These are phyloP conservation scores for Blastomyces gilchristii DNA, from an alignment of 2,329 filamentous ascomycete species.

Conservation along the genomic window DNA sequence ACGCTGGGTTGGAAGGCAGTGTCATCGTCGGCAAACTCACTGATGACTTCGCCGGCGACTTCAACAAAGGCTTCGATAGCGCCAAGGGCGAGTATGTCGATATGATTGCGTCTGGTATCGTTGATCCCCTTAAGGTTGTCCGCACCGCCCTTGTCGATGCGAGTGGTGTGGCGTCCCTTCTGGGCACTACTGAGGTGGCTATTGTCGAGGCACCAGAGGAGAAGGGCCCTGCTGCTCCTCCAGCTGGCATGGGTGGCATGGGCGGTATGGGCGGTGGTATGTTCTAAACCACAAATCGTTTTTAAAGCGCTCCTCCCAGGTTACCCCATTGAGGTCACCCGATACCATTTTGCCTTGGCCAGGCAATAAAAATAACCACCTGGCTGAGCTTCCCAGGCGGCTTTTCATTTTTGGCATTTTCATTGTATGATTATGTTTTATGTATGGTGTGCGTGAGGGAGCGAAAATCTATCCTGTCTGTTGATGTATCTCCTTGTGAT, in stretches of 20 bases:
- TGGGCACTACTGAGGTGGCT: constrained; percentile 95
- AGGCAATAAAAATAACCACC: neutral
- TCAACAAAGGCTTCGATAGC: constrained; percentile 98
- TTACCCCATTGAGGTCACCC: neutral
- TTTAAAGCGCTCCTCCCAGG: neutral
- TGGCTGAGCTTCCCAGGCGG: neutral
- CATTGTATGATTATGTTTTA: constrained; percentile 1
- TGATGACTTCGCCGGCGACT: constrained; percentile 81
- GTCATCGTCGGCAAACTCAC: constrained; percentile 97
- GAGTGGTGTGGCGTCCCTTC: constrained; percentile 88
- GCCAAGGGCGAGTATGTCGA: constrained; percentile 96
- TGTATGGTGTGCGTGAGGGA: neutral
- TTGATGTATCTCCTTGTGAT: neutral
- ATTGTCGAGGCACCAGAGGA: constrained; percentile 95
- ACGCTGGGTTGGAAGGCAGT: constrained; percentile 88
- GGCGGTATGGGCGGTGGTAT: constrained; percentile 54
- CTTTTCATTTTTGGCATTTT: neutral
- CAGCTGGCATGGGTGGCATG: constrained; percentile 45
- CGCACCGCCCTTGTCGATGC: constrained; percentile 91
- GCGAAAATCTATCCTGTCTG: neutral
- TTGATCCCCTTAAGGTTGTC: constrained; percentile 98
- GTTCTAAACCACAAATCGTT: constrained; percentile 41
- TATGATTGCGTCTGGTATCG: constrained; percentile 94
- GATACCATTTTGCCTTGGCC: neutral
- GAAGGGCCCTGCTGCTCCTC: constrained; percentile 55